Evolutionary conservation across 805 yeast genomes (phyloP).

Genomic region (Candida ficus): DNA sequence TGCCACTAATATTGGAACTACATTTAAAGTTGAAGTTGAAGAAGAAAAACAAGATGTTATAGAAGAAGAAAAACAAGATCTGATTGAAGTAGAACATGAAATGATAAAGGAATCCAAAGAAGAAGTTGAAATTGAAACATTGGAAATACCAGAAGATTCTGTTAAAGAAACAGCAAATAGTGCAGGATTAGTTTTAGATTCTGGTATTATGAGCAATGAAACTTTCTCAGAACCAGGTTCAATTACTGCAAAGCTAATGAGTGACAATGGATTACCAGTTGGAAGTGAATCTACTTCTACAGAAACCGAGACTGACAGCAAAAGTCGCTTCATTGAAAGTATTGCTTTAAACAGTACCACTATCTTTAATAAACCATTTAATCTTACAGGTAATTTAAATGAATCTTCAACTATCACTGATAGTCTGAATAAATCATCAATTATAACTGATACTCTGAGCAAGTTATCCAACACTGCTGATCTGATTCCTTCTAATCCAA

Average conservation of each 20-base stretch:
- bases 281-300: constrained; percentile 5
- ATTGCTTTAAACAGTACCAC: not conserved
- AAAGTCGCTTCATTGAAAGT: constrained; percentile 1
- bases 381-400: too few relatives aligned
- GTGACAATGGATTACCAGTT: constrained; percentile 1
- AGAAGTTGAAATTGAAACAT: too few relatives aligned
- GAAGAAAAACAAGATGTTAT: not conserved
- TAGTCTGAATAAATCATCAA: not conserved
- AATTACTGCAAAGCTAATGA: constrained; percentile 11
- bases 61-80: not conserved
- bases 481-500: not conserved
- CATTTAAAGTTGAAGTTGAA: not conserved
- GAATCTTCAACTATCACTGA: too few relatives aligned
- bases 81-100: not conserved
- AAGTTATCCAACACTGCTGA: not conserved
- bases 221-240: constrained; percentile 12
- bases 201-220: not conserved
- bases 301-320: not conserved
- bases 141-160: too few relatives aligned
- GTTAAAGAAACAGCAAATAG: too few relatives aligned
- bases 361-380: too few relatives aligned
- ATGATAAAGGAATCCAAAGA: too few relatives aligned
- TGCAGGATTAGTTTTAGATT: not conserved
- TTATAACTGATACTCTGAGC: too few relatives aligned
- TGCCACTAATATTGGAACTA: not conserved